These are phyloP conservation scores for Colletotrichum sp. DNA, from an alignment of 2,329 filamentous ascomycete genomes.

Conservation along the genomic window DNA sequence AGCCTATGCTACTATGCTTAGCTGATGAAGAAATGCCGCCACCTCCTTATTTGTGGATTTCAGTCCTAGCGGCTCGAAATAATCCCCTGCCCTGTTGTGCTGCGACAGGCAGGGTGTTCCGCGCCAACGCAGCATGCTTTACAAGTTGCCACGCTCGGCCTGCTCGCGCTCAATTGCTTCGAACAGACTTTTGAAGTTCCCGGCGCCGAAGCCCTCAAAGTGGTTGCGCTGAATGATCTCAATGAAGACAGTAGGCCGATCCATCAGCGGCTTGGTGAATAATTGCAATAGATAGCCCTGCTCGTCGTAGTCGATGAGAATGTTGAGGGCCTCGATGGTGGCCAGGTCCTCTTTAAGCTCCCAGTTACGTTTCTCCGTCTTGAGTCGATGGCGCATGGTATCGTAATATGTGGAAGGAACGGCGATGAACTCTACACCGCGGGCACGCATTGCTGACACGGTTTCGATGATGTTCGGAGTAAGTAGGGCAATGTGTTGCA, in stretches of 20 bases:
- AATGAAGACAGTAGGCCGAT: slow-evolving; percentile 92
- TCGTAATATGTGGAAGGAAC: slow-evolving; percentile 89
- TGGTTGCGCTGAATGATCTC: slow-evolving; percentile 94
- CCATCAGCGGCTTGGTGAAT: slow-evolving; percentile 89
- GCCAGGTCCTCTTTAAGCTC: slow-evolving; percentile 81
- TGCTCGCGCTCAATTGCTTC: slow-evolving; percentile 96
- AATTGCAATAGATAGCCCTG: slow-evolving; percentile 80
- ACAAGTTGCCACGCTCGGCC: slow-evolving; percentile 83
- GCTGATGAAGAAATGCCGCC: background rate
- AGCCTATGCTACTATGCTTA: background rate
- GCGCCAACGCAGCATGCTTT: slow-evolving; percentile 24
- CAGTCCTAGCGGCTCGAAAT: background rate
- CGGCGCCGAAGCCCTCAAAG: slow-evolving; percentile 91
- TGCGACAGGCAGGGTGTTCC: background rate
- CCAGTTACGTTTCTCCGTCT: slow-evolving; percentile 64
- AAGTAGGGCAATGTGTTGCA: slow-evolving; percentile 91
- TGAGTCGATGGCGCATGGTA: slow-evolving; percentile 75
- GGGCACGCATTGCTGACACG: slow-evolving; percentile 79
- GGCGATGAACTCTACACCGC: slow-evolving; percentile 91
- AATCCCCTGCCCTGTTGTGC: background rate
- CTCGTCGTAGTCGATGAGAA: slow-evolving; percentile 95
- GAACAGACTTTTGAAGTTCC: slow-evolving; percentile 94
- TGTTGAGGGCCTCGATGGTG: slow-evolving; percentile 76
- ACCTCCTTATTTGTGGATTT: background rate
- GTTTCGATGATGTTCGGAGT: slow-evolving; percentile 80